phyloP scores from a whole-genome alignment of 768 basidiomycete genomes.

The Porphyrellus cyaneotinctus region DNA sequence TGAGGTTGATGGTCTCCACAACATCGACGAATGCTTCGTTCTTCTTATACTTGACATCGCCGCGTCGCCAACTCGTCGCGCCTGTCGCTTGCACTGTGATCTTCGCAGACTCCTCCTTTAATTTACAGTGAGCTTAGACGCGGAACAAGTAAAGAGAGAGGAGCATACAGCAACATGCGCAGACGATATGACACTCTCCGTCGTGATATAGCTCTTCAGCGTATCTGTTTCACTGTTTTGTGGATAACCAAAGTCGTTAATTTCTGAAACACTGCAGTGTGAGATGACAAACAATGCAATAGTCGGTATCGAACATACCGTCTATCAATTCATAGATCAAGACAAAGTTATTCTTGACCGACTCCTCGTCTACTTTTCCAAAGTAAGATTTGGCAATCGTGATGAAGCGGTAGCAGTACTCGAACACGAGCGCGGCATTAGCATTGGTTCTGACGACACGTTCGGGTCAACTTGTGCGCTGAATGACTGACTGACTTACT shows the following conservation, averaged over 20 bases:
- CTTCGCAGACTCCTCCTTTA: slow-evolving; percentile 92
- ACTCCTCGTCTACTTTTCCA: slow-evolving; percentile 96
- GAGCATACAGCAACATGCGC: slow-evolving; percentile 72
- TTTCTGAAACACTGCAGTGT: slow-evolving; percentile 52
- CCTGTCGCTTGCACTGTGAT: slow-evolving; percentile 98
- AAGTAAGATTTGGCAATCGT: slow-evolving; percentile 94
- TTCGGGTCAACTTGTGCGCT: neutral
- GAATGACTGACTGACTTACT: slow-evolving; percentile 47
- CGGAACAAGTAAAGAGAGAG: neutral
- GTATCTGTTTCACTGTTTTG: slow-evolving; percentile 99
- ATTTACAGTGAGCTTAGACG: neutral
- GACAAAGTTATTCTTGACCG: slow-evolving; percentile 98
- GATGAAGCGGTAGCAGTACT: slow-evolving; percentile 96
- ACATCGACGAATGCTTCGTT: slow-evolving; percentile 99
- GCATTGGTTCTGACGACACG: slow-evolving; percentile 74
- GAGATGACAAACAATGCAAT: slow-evolving; percentile 2
- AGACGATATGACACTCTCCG: slow-evolving; percentile 88
- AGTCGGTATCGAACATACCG: slow-evolving; percentile 45
- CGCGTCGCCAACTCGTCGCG: slow-evolving; percentile 90
- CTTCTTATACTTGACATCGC: slow-evolving; percentile 98
- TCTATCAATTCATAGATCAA: slow-evolving; percentile 97
- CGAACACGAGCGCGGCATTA: slow-evolving; percentile 96
- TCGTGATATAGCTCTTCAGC: slow-evolving; percentile 96
- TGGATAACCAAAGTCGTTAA: slow-evolving; percentile 98
- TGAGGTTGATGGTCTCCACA: slow-evolving; percentile 91